Base-by-base conservation (phyloP, 2,329 filamentous ascomycete genomes). In the Verticillium zaregamsianum region DNA sequence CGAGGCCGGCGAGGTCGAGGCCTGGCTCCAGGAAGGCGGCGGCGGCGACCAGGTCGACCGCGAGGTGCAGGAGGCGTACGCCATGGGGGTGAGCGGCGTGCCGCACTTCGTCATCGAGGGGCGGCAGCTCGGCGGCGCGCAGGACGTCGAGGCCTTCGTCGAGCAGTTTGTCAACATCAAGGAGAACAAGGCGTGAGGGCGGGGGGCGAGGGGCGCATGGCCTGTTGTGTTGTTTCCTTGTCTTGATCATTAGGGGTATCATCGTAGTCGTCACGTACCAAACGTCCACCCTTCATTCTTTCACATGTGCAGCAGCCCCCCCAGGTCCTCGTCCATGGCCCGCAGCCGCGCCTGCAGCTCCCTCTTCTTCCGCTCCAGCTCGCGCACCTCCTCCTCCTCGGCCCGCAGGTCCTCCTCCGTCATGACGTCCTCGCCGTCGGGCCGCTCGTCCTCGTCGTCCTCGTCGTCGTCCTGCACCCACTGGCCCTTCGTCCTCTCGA, bases 41-140 rank as follows among this genome's bases (percentile, higher is more conserved):
- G 87, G 86, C 1, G 86, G 84, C 0, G 73, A 77, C 1, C 81
- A 84, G 67, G 86, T 89, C 28, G 85, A 88, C 70, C 67, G 67
- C 45, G 83, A 88, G 69, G 85, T 86, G 6, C 69, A 75, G 32
- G 75, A 80, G 66, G 82, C 85, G 45, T 80, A 81, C 66, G 72
- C 71, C 9, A 79, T 82, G 68, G 77, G 77, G 11, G 69, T 93
- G 45, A 81, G 76, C 60, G 90, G 90, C 0, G 91, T 95, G 64
- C 91, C 91, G 7, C 86, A 90, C 72, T 93, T 92, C 71, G 86
- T 86, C 14, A 83, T 95, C 65, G 89, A 93, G 69, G 87, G 80
- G 2, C 79, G 78, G 66, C 83, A 88, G 66, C 73, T 94, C 33
- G 82, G 86, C 32, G 91, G 91, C 1, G 91, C 90, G 1, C 87